Base-by-base conservation (phyloP, 106 monocot genomes). In the Agapanthus africanus region DNA sequence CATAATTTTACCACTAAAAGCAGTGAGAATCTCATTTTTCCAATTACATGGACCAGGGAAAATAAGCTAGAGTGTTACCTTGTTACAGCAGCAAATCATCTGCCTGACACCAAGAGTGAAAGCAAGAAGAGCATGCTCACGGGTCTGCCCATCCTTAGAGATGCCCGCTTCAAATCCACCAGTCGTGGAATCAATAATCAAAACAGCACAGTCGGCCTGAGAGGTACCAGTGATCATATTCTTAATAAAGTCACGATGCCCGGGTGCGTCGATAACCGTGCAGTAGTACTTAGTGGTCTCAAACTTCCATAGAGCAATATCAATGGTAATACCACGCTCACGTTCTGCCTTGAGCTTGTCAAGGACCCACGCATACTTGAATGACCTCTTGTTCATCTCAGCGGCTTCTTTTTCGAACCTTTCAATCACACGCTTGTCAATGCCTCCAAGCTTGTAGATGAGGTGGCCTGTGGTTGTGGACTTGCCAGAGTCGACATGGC, bases 371-470 rank as follows among this genome's bases (percentile, higher is more conserved):
- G 52, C 69, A 54, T 70, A 70, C 16, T 70, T 54, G 54, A 70
- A 70, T 35, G 51, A 50, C 51, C 49, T 70, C 54, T 70, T 70
- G 69, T 70, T 54, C 69, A 70, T 70, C n/a, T 52, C 69, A 34
- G 69, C 69, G 19, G 52, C 69, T 37, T 70, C 69, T 50, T 70
- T 70, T 37, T 57, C 70, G 34, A 56, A 56, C 15, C 54, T 70
- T 49, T 70, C 27, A 60, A 60, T 60, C 16, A 60, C 59, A 60
- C 80, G 84, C 80, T 84, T 84, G 80, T 84, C 84, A 66, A 84
- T 84, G 56, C 80, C 84, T 27, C 80, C 84, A 46, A 84, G 77
- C 80, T 84, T 84, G 67, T 66, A 37, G 54, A 6, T 65, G 8
- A 39, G 64, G n/a, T 65, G 64, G 9, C 64, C 64, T 36, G 64